Evolutionary conservation across 2,329 filamentous ascomycete genomes (phyloP), one percentile per base, ranked within the genome.

Genomic region (Aspergillus udagawae): DNA sequence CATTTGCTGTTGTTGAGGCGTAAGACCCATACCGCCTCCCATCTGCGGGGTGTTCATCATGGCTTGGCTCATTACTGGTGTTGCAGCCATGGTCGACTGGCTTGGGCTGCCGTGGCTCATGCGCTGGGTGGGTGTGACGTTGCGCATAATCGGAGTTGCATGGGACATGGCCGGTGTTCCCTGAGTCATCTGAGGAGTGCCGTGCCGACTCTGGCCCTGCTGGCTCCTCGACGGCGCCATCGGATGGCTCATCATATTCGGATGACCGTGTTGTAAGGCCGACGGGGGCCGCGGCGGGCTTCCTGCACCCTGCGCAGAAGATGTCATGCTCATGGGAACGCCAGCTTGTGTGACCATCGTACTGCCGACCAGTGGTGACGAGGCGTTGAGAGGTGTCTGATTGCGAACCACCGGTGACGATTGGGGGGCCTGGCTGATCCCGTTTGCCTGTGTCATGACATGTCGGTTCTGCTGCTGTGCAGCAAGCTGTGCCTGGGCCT

Each of bases 381-480:
- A 79, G 38, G 67, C 74, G 52, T 67, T 71, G 58, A 76, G 77
- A 25, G 78, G 78, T 21, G 78, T 80, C 56, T 75, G 74, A 56
- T 79, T 77, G 52, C 78, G 75, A 58, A 79, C 71, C 52, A 80
- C 67, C 1, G 78, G 78, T 21, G 78, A 80, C 10, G 77, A 78
- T 53, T 77, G 75, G 57, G 75, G 77, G 14, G 69, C 73, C 65
- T 79, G 77, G 12, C 70, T 67, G 35, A 73, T 64, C 9, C 68
- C 71, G 58, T 75, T 78, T 59, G 77, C 60, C 66, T 80, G 73
- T 50, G 74, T 71, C 70, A 82, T 76, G 49, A 75, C 74, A 66
- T 84, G 83, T 27, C 81, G 75, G 51, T 82, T 81, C 61, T 81
- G 80, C 38, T 78, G 79, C 61, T 70, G 69, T 35, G 72, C 73